phyloP scores from a whole-genome alignment of 2,329 filamentous ascomycete genomes.

The Colletotrichum eleusines region DNA sequence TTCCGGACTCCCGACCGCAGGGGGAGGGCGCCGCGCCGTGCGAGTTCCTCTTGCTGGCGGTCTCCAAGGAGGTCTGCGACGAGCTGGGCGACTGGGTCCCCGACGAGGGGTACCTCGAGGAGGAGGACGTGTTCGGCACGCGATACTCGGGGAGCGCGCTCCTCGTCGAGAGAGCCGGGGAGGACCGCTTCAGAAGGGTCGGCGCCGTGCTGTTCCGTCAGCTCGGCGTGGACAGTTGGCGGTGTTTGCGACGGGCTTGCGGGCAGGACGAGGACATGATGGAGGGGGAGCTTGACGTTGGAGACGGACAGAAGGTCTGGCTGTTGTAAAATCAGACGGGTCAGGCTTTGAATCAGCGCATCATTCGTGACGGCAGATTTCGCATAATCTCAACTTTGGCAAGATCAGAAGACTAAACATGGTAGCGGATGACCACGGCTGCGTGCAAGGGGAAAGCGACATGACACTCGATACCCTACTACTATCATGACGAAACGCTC shows the following conservation, averaged over 20 bases:
- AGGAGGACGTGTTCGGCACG: background rate
- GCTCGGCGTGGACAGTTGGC: background rate
- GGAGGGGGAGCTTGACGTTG: constrained; percentile 1
- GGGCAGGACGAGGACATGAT: background rate
- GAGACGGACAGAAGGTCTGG: background rate
- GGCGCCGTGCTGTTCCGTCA: constrained; percentile 18
- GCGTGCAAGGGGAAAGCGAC: background rate
- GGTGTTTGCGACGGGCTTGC: background rate
- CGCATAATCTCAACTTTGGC: background rate
- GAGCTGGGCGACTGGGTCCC: background rate
- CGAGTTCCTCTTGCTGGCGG: constrained; percentile 9
- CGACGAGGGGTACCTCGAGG: constrained; percentile 6
- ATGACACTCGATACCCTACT: background rate
- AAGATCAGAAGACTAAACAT: background rate
- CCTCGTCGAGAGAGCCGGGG: background rate
- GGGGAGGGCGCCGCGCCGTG: background rate
- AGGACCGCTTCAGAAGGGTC: background rate
- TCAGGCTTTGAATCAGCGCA: rapidly evolving
- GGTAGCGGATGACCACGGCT: background rate
- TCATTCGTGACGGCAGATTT: too few species aligned
- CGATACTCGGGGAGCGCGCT: constrained; percentile 13
- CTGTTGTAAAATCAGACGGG: background rate
- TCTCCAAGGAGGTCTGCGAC: background rate
- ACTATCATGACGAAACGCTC: background rate
- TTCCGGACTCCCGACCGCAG: background rate